Conservation (phyloP, 176 grass and related monocot species). For the Triticum aestivum region IWGSC_CS_RefSeq_v2.1 NC_057814.1:163375629-163376128, state of each 20-base stretch:
- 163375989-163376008: too few relatives aligned
- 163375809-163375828: not conserved
- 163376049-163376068: too few relatives aligned
- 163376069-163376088: too few relatives aligned
- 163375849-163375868: not conserved
- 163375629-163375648: conserved; percentile 31
- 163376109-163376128: too few relatives aligned
- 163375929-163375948: not conserved
- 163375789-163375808: not conserved
- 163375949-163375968: not conserved
- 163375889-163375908: not conserved
- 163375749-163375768: not conserved
- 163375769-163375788: not conserved
- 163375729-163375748: not conserved
- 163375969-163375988: too few relatives aligned
- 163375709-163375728: not conserved
- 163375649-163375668: conserved; percentile 11
- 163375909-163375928: not conserved
- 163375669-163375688: conserved; percentile 21
- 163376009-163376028: too few relatives aligned
- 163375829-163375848: not conserved
- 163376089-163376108: too few relatives aligned
- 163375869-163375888: not conserved
- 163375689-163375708: conserved; percentile 29
- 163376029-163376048: too few relatives aligned